phyloP scores from a whole-genome alignment of 352 stramenopile species.

The Phytophthora cajani region DNA sequence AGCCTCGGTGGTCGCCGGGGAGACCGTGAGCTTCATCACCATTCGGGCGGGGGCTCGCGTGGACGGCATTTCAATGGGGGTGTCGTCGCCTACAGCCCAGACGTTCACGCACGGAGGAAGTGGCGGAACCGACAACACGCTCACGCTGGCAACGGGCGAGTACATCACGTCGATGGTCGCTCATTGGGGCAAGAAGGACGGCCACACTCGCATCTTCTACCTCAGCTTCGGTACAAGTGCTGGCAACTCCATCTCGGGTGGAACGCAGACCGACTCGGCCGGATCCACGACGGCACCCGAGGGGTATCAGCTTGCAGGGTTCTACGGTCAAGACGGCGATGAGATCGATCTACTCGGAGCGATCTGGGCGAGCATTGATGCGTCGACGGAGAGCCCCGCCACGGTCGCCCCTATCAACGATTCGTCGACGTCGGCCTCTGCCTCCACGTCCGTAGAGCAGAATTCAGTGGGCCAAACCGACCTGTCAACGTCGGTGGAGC shows the following conservation, averaged over 20 bases:
- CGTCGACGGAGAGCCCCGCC: neutral
- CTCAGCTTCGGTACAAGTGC: slow-evolving; percentile 7
- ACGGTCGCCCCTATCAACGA: neutral
- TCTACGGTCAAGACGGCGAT: slow-evolving; percentile 8
- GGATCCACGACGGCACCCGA: slow-evolving; percentile 10
- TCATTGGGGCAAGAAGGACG: slow-evolving; percentile 14
- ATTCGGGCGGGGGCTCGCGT: slow-evolving; percentile 12
- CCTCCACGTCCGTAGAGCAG: neutral
- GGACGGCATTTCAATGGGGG: slow-evolving; percentile 8
- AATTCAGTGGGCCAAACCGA: slow-evolving; percentile 5
- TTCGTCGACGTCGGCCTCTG: neutral
- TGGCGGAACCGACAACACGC: slow-evolving; percentile 8
- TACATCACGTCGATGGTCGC: slow-evolving; percentile 12
- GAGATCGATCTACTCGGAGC: slow-evolving; percentile 6
- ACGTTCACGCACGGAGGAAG: slow-evolving; percentile 8
- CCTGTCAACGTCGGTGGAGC: slow-evolving; percentile 1
- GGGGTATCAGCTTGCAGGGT: slow-evolving; percentile 4
- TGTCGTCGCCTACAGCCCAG: slow-evolving; percentile 6
- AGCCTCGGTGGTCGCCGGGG: slow-evolving; percentile 10
- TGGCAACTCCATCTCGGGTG: slow-evolving; percentile 7
- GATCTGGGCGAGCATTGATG: slow-evolving; percentile 6
- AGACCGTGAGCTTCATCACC: slow-evolving; percentile 7
- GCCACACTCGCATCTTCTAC: slow-evolving; percentile 9
- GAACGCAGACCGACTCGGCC: slow-evolving; percentile 5
- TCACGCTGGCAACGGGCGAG: slow-evolving; percentile 4